Evolutionary conservation across 2,329 filamentous ascomycete genomes (phyloP), one percentile per base, ranked within the genome.

Genomic region (Scytalidium lignicola): DNA sequence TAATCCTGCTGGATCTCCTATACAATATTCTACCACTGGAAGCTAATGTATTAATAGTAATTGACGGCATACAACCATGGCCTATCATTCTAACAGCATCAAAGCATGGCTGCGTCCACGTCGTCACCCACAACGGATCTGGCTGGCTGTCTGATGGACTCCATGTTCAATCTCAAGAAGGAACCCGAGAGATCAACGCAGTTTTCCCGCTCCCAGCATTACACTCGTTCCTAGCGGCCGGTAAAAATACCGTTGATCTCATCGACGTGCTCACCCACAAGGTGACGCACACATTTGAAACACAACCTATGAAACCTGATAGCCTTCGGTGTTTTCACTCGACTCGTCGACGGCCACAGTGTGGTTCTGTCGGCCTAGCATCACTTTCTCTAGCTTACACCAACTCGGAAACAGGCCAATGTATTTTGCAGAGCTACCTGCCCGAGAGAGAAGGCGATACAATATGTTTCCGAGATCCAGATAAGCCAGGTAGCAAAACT

Each of bases 311-410:
- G 61, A 73, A 77, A 50, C 72, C 76, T 3, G 75, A 77, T 29
- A 79, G 82, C 0, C 70, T 90, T 15, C 75, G 79, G 44, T 79
- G 79, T 45, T 75, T 84, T 49, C 79, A 82, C 58, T 75, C 78
- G 1, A 68, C 68, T 41, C 74, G 69, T 49, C 72, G 73, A 43
- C 70, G 68, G 51, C 80, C 76, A 51, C 69, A 72, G 48, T 82
- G 77, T 42, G 78, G 75, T 13, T 75, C 74, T 1, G 67, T 74
- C 1, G 79, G 82, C 0, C 66, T 90, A 1, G 73, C 74, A 22
- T 82, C 76, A 13, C 70, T 90, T n/a, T 82, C 79, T 0, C 66
- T 90, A 19, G 79, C 77, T 12, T 89, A 88, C 60, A 74, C 75
- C 2, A 76, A 79, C 51, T 68, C 72, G 3, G 78, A 81, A 18